Conservation (phyloP, 257 asterid genomes). For the Scutellaria minor region DNA sequence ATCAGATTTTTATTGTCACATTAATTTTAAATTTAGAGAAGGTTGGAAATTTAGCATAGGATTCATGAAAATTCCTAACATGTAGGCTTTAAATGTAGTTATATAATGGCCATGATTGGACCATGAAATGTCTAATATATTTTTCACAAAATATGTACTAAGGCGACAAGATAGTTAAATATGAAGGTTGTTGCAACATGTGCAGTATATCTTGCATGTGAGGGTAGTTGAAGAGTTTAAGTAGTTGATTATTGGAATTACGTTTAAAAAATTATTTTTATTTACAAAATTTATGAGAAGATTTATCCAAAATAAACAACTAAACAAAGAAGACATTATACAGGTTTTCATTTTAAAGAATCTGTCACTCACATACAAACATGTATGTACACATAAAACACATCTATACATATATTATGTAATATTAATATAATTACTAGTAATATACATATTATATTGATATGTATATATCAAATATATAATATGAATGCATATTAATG, state of each 20-base stretch:
- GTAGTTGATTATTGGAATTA: neutral
- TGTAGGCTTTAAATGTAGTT: constrained; percentile 35
- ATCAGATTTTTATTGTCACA: neutral
- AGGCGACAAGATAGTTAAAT: neutral
- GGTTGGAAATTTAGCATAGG: neutral
- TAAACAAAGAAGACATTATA: too few relatives aligned
- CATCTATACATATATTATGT: too few relatives aligned
- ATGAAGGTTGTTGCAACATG: constrained; percentile 15
- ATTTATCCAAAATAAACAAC: too few relatives aligned
- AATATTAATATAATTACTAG: too few relatives aligned
- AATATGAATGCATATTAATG: too few relatives aligned
- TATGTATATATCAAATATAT: too few relatives aligned
- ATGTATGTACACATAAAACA: too few relatives aligned
- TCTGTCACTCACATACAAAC: too few relatives aligned
- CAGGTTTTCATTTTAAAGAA: too few relatives aligned
- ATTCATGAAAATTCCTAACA: constrained; percentile 25
- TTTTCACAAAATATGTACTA: constrained; percentile 11
- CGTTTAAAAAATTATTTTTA: too few relatives aligned
- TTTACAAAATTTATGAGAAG: too few relatives aligned
- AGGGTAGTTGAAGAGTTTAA: constrained; percentile 29
- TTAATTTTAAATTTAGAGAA: neutral
- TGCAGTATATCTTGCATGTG: constrained; percentile 23
- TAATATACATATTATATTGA: too few relatives aligned
- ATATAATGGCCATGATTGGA: constrained; percentile 8
- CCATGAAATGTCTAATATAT: neutral